Conservation (phyloP, 2,329 filamentous ascomycete species). For the Fusarium ambrosium region DNA sequence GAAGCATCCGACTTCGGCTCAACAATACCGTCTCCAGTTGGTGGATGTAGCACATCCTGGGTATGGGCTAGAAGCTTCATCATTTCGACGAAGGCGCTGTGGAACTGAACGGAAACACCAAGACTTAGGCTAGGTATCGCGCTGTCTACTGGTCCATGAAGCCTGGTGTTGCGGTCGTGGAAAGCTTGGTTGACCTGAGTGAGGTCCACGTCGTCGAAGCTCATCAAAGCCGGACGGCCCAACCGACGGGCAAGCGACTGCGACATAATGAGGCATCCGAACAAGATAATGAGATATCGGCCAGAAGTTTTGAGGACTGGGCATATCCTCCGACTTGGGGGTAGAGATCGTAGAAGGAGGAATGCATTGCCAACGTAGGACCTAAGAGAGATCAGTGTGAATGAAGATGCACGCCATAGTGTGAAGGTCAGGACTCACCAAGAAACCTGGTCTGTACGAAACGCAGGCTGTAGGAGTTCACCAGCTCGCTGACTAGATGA, state of each 20-base stretch:
- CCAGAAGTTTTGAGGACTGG: background rate
- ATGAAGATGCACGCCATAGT: background rate
- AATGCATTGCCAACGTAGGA: constrained; percentile 21
- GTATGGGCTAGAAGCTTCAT: constrained; percentile 1
- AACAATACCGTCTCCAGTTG: constrained; percentile 7
- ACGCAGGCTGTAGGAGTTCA: constrained; percentile 9
- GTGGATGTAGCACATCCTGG: constrained; percentile 17
- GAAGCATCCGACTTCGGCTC: background rate
- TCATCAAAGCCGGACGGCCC: constrained; percentile 5
- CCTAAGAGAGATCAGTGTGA: background rate
- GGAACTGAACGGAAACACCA: constrained; percentile 6
- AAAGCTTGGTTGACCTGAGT: constrained; percentile 8
- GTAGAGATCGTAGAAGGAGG: constrained; percentile 10
- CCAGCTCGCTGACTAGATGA: background rate
- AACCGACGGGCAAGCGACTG: constrained; percentile 17
- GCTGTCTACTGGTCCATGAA: background rate
- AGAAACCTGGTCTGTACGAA: constrained; percentile 16
- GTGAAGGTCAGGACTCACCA: background rate
- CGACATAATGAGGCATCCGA: constrained; percentile 11
- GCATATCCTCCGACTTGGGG: constrained; percentile 4
- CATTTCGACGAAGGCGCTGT: constrained; percentile 14
- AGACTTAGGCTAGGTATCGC: background rate
- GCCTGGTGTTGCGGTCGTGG: constrained; percentile 3
- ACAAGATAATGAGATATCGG: constrained; percentile 1
- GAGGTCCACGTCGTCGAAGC: constrained; percentile 14